These are phyloP conservation scores for Agaricus subrufescens DNA, from an alignment of 768 basidiomycete genomes.

Conservation along the genomic window DNA sequence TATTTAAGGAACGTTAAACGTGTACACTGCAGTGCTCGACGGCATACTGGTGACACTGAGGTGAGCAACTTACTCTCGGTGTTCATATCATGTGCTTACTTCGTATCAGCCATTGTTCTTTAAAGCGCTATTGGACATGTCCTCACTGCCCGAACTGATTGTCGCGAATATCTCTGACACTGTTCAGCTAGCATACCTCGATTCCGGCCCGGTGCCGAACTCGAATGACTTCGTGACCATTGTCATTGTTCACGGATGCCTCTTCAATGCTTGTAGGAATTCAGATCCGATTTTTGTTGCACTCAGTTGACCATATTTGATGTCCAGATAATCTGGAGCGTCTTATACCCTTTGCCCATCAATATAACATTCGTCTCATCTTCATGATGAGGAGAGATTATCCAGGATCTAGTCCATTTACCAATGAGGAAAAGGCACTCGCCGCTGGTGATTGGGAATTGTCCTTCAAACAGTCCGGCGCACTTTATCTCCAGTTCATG, in stretches of 20 bases:
- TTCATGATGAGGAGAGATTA: not conserved
- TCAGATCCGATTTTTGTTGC: too few species aligned
- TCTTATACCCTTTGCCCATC: not conserved
- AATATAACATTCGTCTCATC: not conserved
- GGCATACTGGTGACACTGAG: too few species aligned
- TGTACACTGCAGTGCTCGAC: too few species aligned
- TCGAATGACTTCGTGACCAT: not conserved
- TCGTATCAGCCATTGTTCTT: too few species aligned
- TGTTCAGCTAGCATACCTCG: not conserved
- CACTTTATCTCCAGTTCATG: not conserved
- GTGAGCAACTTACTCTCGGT: too few species aligned
- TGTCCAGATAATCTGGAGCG: not conserved
- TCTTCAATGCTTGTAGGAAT: slow-evolving; percentile 1
- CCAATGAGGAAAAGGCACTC: not conserved
- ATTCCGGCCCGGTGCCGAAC: slow-evolving; percentile 1
- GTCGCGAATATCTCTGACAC: not conserved
- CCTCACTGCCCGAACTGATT: not conserved
- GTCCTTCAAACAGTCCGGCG: not conserved
- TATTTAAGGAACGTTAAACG: too few species aligned
- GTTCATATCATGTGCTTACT: too few species aligned
- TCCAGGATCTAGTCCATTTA: not conserved
- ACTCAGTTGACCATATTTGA: not conserved
- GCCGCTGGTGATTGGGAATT: not conserved
- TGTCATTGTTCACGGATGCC: not conserved
- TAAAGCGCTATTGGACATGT: too few species aligned